phyloP scores from a whole-genome alignment of 345 rosid species.

The Capsella bursapastoris region DNA sequence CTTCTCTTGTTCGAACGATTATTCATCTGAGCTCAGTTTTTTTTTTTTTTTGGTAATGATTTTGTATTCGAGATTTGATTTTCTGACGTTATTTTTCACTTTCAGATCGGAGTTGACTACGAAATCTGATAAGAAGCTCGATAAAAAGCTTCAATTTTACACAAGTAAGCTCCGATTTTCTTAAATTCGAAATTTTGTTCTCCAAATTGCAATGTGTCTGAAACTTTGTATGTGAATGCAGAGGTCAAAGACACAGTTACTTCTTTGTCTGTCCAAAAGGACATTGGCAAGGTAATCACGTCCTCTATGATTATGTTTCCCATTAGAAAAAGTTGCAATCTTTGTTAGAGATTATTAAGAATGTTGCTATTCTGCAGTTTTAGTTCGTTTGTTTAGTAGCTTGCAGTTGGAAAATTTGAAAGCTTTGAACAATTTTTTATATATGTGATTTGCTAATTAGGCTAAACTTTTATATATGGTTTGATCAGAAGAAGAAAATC shows the following conservation, averaged over 20 bases:
- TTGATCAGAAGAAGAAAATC: slow-evolving; percentile 57
- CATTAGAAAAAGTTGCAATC: slow-evolving; percentile 6
- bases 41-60: too few species aligned
- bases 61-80: slow-evolving; percentile 2
- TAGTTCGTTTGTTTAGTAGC: neutral
- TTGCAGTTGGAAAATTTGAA: neutral
- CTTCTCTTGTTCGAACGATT: slow-evolving; percentile 13
- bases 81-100: neutral
- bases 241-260: slow-evolving; percentile 68
- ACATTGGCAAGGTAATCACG: slow-evolving; percentile 55
- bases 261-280: slow-evolving; percentile 60
- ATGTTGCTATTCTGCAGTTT: neutral
- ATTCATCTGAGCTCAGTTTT: slow-evolving; percentile 2
- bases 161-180: slow-evolving; percentile 49
- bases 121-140: slow-evolving; percentile 63
- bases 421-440: neutral
- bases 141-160: slow-evolving; percentile 64
- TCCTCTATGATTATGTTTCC: neutral
- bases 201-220: slow-evolving; percentile 24
- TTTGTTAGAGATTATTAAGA: slow-evolving; percentile 5
- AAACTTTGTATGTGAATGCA: slow-evolving; percentile 39
- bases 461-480: neutral
- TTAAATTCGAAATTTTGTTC: neutral
- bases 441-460: neutral
- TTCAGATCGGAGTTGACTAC: slow-evolving; percentile 39